Percentiles rank a stretch among this genome's conserved stretches.
Conservation (phyloP, 140 eudicot species). For the Flaveria floridana region DNA sequence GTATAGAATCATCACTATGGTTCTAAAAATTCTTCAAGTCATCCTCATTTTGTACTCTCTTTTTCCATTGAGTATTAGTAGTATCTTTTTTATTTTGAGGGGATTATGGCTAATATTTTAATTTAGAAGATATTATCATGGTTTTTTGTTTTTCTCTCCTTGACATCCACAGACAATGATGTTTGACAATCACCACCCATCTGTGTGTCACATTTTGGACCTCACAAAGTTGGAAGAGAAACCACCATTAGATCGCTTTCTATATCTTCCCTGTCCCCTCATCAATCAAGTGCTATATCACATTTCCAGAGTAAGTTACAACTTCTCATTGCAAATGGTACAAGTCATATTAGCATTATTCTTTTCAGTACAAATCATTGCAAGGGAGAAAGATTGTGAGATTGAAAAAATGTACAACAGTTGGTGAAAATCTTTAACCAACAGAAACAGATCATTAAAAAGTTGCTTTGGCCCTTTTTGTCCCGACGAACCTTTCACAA, state of each 20-base stretch:
- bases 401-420: slow-evolving; percentile 40
- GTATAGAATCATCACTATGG: slow-evolving; percentile 34
- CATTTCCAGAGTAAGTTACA: slow-evolving; percentile 27
- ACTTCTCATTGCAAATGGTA: slow-evolving; percentile 18
- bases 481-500: slow-evolving; percentile 45
- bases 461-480: slow-evolving; percentile 47
- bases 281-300: slow-evolving; percentile 25
- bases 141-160: slow-evolving; percentile 36
- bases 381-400: slow-evolving; percentile 25
- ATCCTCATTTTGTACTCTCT: slow-evolving; percentile 33
- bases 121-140: slow-evolving; percentile 37
- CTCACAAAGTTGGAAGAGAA: slow-evolving; percentile 42
- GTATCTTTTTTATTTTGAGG: not conserved
- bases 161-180: slow-evolving; percentile 49
- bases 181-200: slow-evolving; percentile 40
- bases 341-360: slow-evolving; percentile 31
- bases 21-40: slow-evolving; percentile 20
- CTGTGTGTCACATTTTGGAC: slow-evolving; percentile 43
- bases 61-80: slow-evolving; percentile 5
- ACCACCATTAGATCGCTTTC: slow-evolving; percentile 38
- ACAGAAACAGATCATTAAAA: slow-evolving; percentile 47
- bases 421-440: slow-evolving; percentile 43
- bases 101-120: slow-evolving; percentile 33
- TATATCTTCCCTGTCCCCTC: slow-evolving; percentile 33
- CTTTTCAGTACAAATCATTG: slow-evolving; percentile 29